Evolutionary conservation across 306 rosid genomes (phyloP).

Genomic region (Trichosanthes cucumerina): DNA sequence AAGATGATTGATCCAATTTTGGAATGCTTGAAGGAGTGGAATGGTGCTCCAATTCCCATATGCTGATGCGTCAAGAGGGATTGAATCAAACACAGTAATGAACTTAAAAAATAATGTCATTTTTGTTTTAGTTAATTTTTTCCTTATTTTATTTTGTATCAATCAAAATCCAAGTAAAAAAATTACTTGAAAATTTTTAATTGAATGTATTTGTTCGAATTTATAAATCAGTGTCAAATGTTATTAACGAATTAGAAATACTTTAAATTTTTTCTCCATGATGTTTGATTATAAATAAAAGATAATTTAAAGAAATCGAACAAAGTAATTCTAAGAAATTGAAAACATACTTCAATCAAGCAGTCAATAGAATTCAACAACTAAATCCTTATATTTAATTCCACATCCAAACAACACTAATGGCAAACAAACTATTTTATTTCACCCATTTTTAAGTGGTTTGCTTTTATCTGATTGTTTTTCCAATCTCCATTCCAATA

Average conservation of each 20-base stretch:
- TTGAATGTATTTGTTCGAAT: background rate
- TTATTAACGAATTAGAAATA: background rate
- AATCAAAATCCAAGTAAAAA: background rate
- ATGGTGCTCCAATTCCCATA: constrained; percentile 78
- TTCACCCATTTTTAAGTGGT: background rate
- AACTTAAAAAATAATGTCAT: background rate
- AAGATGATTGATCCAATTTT: constrained; percentile 66
- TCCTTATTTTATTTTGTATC: background rate
- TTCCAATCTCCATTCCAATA: background rate
- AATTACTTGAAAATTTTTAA: background rate
- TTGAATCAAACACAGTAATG: background rate
- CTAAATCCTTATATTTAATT: no score
- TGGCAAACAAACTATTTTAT: no score
- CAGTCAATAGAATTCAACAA: no score
- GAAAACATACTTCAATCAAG: no score
- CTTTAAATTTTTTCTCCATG: background rate
- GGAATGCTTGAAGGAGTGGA: constrained; percentile 69
- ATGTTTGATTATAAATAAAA: background rate
- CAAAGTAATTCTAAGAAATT: background rate
- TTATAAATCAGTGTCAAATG: background rate
- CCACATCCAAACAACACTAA: no score
- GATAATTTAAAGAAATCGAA: background rate
- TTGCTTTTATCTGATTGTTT: background rate
- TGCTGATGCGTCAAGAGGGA: constrained; percentile 11
- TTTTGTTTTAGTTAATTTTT: background rate